A percentile compares a stretch with the other conserved stretches of the same genome.
Conservation (phyloP, 2,329 filamentous ascomycete genomes). For the Ambrosiella cleistominuta region DNA sequence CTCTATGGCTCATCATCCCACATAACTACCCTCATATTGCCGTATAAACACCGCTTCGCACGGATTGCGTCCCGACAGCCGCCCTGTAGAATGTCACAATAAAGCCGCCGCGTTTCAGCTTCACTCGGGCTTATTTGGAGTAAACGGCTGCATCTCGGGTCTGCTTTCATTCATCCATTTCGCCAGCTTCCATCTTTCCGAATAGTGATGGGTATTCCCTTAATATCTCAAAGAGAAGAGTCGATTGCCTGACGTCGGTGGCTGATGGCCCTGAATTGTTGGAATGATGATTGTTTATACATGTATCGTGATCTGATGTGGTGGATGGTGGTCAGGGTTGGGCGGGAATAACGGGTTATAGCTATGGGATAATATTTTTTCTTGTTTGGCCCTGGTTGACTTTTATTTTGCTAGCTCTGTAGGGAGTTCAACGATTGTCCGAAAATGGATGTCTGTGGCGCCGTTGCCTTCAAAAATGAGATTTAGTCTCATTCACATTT, state of each 20-base stretch:
- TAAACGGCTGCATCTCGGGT: not conserved
- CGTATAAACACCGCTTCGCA: not conserved
- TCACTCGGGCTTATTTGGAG: not conserved
- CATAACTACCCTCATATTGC: not conserved
- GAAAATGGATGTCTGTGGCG: constrained; percentile 10
- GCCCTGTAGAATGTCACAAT: not conserved
- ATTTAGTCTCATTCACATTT: too few species aligned
- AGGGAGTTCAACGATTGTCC: not conserved
- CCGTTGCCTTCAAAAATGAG: not conserved
- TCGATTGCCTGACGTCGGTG: too few species aligned
- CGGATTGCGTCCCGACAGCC: not conserved
- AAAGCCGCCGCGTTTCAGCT: not conserved
- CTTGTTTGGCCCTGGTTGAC: not conserved
- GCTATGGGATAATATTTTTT: not conserved
- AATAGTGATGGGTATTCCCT: too few species aligned
- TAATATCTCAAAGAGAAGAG: too few species aligned
- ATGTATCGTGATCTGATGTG: too few species aligned
- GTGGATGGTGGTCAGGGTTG: too few species aligned
- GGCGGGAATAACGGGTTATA: not conserved
- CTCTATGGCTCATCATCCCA: too few species aligned
- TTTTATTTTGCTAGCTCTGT: not conserved
- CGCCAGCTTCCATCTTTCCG: not conserved
- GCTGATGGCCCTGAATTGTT: too few species aligned
- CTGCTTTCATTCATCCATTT: not conserved
- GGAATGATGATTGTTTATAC: too few species aligned